These are phyloP conservation scores for Penicillium sp. DNA, from an alignment of 2,329 filamentous ascomycete genomes.

Conservation along the genomic window DNA sequence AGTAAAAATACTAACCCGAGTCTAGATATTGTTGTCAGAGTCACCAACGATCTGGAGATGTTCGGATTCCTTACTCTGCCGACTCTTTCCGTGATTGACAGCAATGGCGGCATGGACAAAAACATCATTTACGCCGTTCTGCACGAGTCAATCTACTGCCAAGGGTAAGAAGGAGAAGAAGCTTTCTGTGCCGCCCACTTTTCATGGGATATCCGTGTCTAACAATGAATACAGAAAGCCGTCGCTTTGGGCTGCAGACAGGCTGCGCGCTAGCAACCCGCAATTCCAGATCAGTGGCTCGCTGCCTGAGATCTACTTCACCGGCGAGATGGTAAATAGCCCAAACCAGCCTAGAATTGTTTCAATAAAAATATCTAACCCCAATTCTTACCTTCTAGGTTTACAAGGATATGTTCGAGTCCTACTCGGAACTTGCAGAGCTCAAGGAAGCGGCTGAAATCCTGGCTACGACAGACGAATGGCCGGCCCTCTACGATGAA, in stretches of 20 bases:
- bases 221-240: conserved; percentile 47
- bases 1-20: conserved; percentile 1
- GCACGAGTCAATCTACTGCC: conserved; percentile 86
- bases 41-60: conserved; percentile 70
- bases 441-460: conserved; percentile 68
- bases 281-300: conserved; percentile 49
- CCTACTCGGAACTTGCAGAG: conserved; percentile 71
- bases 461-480: conserved; percentile 66
- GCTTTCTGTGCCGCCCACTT: neutral
- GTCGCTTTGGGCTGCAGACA: conserved; percentile 73
- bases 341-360: neutral
- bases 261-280: conserved; percentile 35
- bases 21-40: conserved; percentile 64
- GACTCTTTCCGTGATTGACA: conserved; percentile 68
- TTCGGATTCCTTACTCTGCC: conserved; percentile 74
- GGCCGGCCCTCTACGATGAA: conserved; percentile 75
- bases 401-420: conserved; percentile 79
- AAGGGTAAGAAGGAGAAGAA: conserved; percentile 48
- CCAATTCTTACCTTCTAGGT: conserved; percentile 47
- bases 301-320: conserved; percentile 68
- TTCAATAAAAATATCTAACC: neutral
- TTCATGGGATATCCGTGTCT: neutral
- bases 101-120: conserved; percentile 67
- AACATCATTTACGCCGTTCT: conserved; percentile 81
- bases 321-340: conserved; percentile 73